Conservation (phyloP, 1,139 yeast genomes). For the Taiozyma onychis region DNA sequence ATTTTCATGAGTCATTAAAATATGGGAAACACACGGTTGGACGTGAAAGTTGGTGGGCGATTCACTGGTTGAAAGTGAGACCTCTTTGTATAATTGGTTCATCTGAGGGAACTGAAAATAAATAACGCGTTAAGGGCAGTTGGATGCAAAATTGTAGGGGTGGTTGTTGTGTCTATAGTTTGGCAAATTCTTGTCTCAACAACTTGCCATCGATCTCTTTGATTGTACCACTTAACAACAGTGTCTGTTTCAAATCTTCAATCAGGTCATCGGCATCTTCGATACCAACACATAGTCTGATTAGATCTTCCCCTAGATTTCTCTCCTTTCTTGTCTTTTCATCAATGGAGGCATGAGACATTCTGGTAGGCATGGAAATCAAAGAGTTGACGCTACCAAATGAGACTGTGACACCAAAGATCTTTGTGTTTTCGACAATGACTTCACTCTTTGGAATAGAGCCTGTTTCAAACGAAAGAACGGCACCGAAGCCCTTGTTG, state of each 20-base stretch:
- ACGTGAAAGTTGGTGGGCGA: background rate
- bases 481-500: slow-evolving; percentile 88
- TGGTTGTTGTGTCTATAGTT: slow-evolving; percentile 5
- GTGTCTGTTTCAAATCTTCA: slow-evolving; percentile 67
- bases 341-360: slow-evolving; percentile 97
- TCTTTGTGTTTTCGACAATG: slow-evolving; percentile 68
- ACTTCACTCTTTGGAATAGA: slow-evolving; percentile 58
- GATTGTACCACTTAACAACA: slow-evolving; percentile 50
- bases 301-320: slow-evolving; percentile 85
- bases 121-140: background rate
- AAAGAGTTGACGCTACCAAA: slow-evolving; percentile 93
- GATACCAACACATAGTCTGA: slow-evolving; percentile 81
- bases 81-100: background rate
- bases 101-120: background rate
- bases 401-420: slow-evolving; percentile 87
- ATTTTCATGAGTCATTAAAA: background rate
- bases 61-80: background rate
- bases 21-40: background rate
- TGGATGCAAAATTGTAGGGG: background rate
- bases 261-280: slow-evolving; percentile 46
- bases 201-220: slow-evolving; percentile 25
- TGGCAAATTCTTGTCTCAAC: slow-evolving; percentile 15
- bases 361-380: slow-evolving; percentile 87
- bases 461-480: slow-evolving; percentile 84
- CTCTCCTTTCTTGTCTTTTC: slow-evolving; percentile 81